Conservation (phyloP, 331 rosid genomes). For the Quercus phellos region DNA sequence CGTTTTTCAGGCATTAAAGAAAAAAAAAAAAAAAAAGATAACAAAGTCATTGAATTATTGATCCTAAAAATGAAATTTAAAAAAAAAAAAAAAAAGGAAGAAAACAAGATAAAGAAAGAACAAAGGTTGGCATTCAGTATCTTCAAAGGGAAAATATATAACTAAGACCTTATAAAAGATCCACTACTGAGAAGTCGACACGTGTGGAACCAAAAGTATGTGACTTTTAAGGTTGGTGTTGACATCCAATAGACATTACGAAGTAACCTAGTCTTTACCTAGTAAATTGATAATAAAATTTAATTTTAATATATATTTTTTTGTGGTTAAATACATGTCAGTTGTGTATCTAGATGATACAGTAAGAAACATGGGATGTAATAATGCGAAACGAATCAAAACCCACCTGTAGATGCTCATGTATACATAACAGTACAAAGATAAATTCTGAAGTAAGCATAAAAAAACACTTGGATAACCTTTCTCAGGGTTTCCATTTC, state of each 20-base stretch:
- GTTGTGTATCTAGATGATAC: background rate
- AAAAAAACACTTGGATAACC: slow-evolving; percentile 12
- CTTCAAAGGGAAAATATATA: background rate
- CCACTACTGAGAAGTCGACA: slow-evolving; percentile 14
- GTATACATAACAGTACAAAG: slow-evolving; percentile 6
- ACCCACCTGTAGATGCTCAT: background rate
- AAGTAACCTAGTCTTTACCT: slow-evolving; percentile 19
- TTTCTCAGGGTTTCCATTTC: slow-evolving; percentile 34
- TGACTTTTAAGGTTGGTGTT: slow-evolving; percentile 17
- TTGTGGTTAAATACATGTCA: background rate
- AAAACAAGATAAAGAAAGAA: background rate
- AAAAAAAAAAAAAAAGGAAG: background rate
- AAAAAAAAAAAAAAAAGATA: background rate
- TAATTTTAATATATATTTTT: background rate
- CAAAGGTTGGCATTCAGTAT: background rate
- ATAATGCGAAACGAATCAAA: background rate
- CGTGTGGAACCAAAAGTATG: slow-evolving; percentile 12
- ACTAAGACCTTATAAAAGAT: background rate
- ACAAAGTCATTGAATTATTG: background rate
- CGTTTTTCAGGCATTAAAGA: no score
- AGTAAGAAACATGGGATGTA: slow-evolving; percentile 5
- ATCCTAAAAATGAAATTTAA: background rate
- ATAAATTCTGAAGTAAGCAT: background rate
- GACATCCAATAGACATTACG: slow-evolving; percentile 29
- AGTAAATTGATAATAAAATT: slow-evolving; percentile 3